Base-by-base conservation (phyloP, 805 yeast genomes). In the Candida germanica region DNA sequence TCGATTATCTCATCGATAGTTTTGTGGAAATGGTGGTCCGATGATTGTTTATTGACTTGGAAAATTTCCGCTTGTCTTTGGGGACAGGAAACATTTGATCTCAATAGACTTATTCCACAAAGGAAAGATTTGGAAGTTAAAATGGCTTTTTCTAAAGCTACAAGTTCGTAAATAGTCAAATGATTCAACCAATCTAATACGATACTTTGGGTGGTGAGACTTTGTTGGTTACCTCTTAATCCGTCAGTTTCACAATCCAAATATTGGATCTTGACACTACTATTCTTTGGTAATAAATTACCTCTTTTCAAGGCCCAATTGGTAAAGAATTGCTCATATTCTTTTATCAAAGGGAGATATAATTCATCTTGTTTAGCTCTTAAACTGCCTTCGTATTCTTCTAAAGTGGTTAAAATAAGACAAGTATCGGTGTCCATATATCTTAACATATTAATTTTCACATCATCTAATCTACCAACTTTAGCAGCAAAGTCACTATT, bases 361-460 rank as follows among this genome's bases (percentile, higher is more conserved):
- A 71, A 61, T 47, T 79, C 77, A 45, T 87, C 81, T 60, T 93
- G 98, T n/a, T 77, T 87, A 25, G 65, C 57, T 53, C 98, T 74
- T 43, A 93, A 69, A 27, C 66, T 69, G 7, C 98, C 98, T 47
- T 85, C 89, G 54, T 84, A 87, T 56, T 91, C 98, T 27, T 66
- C 70, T 8, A 49, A 46, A 9, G 96, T 95, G 1, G 96, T 80
- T 52, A 89, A 83, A 6, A 91, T 87, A 35, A 93, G 69, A 44
- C 95, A 66, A 1, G 98, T 88, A 59, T 93, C 99, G 0, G 98
- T 93, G 57, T 93, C 98, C 40, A 94, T 67, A 54, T 89, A 93
- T 37, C 89, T 78, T 51, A 91, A 64, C 43, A 93, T 62, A 44
- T 74, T 75, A 28, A 70, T 59, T 42, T 77, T 73, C 14, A 87